Conservation (phyloP, 805 yeast species). For the Lipomyces spencermartinsiae region DNA sequence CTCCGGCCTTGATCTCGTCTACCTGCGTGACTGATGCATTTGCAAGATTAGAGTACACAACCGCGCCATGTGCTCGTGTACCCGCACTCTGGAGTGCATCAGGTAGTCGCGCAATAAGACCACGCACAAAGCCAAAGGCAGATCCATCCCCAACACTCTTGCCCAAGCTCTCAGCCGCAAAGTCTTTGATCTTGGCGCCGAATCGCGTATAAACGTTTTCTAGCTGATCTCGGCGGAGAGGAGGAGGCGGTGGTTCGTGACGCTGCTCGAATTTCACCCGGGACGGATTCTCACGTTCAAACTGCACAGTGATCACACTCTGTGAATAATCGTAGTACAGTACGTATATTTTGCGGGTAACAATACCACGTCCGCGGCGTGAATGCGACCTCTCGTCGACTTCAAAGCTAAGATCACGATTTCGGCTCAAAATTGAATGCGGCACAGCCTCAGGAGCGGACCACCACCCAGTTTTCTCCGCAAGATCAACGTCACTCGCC, state of each 20-base stretch:
- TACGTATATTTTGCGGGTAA: slow-evolving; percentile 70
- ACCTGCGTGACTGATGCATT: slow-evolving; percentile 57
- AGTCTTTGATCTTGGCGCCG: slow-evolving; percentile 52
- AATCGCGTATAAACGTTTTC: slow-evolving; percentile 56
- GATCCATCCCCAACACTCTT: slow-evolving; percentile 40
- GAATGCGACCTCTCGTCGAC: slow-evolving; percentile 61
- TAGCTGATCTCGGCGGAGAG: slow-evolving; percentile 54
- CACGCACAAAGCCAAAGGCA: slow-evolving; percentile 47
- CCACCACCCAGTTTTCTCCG: slow-evolving; percentile 69
- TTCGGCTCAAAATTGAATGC: slow-evolving; percentile 52
- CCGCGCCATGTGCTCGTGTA: slow-evolving; percentile 72
- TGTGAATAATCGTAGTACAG: slow-evolving; percentile 77
- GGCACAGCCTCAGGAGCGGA: slow-evolving; percentile 61
- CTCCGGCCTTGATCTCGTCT: slow-evolving; percentile 81
- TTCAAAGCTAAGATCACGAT: slow-evolving; percentile 64
- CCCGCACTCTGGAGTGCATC: slow-evolving; percentile 66
- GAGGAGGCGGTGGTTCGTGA: slow-evolving; percentile 52
- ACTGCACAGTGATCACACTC: slow-evolving; percentile 63
- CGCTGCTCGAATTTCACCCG: slow-evolving; percentile 53
- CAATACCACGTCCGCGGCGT: slow-evolving; percentile 63
- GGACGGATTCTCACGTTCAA: slow-evolving; percentile 60
- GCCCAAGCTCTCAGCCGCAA: slow-evolving; percentile 49
- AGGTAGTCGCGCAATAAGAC: slow-evolving; percentile 47
- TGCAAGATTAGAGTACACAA: slow-evolving; percentile 62
- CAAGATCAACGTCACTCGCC: slow-evolving; percentile 47